Base-by-base conservation (phyloP, 768 basidiomycete species). In the Termitomyces sp. region DNA sequence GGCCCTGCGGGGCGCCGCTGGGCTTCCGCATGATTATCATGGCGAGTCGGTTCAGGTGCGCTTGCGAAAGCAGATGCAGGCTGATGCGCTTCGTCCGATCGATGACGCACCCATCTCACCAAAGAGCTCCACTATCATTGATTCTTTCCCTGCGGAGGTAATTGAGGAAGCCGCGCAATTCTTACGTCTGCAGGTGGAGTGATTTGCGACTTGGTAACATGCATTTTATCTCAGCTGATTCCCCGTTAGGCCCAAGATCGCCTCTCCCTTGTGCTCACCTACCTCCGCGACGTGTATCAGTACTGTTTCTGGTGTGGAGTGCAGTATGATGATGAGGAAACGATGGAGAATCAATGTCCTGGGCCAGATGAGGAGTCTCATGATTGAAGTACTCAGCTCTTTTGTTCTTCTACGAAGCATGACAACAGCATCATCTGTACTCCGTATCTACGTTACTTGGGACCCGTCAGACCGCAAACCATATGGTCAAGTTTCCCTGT, bases 291-390 rank as follows among this genome's bases (percentile, higher is more conserved):
- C 41, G 79, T 76, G 61, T 83, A 93, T 70, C 68, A 77, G 5
- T 94, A 94, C 69, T 94, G 93, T 69, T 93, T 93, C 71, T 94
- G 91, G 89, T 95, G 93, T 68, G 93, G 93, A 13, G 81, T 87
- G 13, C 80, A 85, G 64, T 95, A 93, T 67, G 79, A 81, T 5
- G 76, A 79, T 62, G 69, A 73, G 6, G 80, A 81, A 16, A 88
- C 90, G 52, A 74, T 95, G 76, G 73, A 73, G 41, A 70, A 66
- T 40, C 77, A 84, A 57, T 95, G 93, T 70, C 92, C 92, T 6
- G 93, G 93, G 7, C 68, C 76, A 44, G 80, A 82, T 33, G 93
- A 95, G 69, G 89, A 91, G 43, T 84, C 81, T 60, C 92, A 95
- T 70, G 89, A 93, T 73, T 92, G 75, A 41, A 16, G 13, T 33